Percentiles rank a stretch among this genome's conserved stretches.
phyloP scores from a whole-genome alignment of 2,329 filamentous ascomycete genomes.

The Aphanoascus verrucosus region DNA sequence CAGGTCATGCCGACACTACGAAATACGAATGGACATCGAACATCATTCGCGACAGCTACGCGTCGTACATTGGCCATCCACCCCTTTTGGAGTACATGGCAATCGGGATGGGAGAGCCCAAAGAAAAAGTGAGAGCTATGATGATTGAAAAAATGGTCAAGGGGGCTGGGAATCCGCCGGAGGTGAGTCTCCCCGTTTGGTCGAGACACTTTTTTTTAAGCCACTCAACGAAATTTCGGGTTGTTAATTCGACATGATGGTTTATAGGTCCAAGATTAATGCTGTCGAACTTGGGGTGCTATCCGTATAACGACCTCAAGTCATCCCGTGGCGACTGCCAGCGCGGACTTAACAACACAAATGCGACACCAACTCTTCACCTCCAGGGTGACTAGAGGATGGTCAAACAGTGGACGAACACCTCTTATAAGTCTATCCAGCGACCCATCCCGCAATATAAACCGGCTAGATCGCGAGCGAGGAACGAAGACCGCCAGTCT shows the following conservation, averaged over 20 bases:
- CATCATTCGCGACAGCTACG: slow-evolving; percentile 85
- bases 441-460: too few relatives aligned
- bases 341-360: not conserved
- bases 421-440: too few relatives aligned
- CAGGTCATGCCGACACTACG: slow-evolving; percentile 90
- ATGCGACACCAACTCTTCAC: too few relatives aligned
- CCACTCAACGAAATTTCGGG: not conserved
- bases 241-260: not conserved
- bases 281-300: not conserved
- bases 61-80: slow-evolving; percentile 80
- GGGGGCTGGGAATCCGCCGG: slow-evolving; percentile 55
- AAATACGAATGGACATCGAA: slow-evolving; percentile 97
- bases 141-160: slow-evolving; percentile 67
- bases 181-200: slow-evolving; percentile 35
- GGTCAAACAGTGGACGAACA: too few relatives aligned
- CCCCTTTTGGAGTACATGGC: slow-evolving; percentile 80
- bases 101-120: slow-evolving; percentile 74
- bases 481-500: too few relatives aligned
- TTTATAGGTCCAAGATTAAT: slow-evolving; percentile 15
- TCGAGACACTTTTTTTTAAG: not conserved
- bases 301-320: too few relatives aligned
- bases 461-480: too few relatives aligned
- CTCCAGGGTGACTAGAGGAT: too few relatives aligned
- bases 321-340: not conserved
- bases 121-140: slow-evolving; percentile 65